A percentile compares a stretch with the other conserved stretches of the same genome.
Conservation (phyloP, 257 asterid genomes). For the Plantago ovata region DNA sequence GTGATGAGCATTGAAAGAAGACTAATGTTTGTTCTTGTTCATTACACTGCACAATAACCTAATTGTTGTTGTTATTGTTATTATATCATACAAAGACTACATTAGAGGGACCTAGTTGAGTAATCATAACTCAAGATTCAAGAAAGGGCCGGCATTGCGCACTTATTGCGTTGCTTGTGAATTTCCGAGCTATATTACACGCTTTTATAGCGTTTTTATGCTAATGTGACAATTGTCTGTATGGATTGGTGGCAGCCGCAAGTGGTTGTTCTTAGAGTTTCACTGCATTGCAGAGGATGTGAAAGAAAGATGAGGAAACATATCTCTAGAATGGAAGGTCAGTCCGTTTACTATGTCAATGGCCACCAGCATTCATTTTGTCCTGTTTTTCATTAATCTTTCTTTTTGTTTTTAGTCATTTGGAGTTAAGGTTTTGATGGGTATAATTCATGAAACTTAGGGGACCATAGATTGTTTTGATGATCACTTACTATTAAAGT, state of each 20-base stretch:
- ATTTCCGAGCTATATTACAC: too few relatives aligned
- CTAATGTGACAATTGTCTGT: background rate
- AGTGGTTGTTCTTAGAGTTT: slow-evolving; percentile 84
- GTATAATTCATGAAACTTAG: background rate
- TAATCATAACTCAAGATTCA: too few relatives aligned
- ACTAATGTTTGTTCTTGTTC: too few relatives aligned
- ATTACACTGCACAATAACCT: too few relatives aligned
- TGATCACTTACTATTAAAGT: background rate
- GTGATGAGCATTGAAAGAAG: too few relatives aligned
- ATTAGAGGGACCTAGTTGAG: too few relatives aligned
- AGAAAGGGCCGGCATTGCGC: too few relatives aligned
- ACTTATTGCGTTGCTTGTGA: too few relatives aligned
- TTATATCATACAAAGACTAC: too few relatives aligned
- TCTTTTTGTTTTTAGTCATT: background rate
- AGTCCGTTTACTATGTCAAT: background rate
- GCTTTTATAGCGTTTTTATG: too few relatives aligned
- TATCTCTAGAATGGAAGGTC: slow-evolving; percentile 83
- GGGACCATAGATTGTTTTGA: slow-evolving; percentile 12
- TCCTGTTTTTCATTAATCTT: background rate
- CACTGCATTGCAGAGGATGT: slow-evolving; percentile 90
- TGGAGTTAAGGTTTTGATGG: background rate
- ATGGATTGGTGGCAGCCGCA: slow-evolving; percentile 21
- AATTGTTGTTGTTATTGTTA: too few relatives aligned
- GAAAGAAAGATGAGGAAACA: slow-evolving; percentile 84
- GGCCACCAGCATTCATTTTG: background rate